phyloP scores from a whole-genome alignment of 2,329 filamentous ascomycete genomes.

The Penicillium palitans region DNA sequence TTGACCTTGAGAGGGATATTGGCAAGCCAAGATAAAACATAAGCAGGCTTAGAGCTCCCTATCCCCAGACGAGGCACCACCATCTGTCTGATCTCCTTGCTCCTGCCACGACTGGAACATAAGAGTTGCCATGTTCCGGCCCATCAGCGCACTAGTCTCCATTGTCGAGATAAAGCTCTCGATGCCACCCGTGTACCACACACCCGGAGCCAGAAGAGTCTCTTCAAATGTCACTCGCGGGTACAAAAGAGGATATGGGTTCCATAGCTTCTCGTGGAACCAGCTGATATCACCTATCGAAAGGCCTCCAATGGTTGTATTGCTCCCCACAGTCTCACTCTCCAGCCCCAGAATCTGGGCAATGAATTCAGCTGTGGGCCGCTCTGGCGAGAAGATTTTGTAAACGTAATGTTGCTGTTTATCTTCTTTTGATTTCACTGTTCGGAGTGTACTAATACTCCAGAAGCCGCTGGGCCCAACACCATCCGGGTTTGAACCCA shows the following conservation, averaged over 20 bases:
- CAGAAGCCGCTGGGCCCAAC: slow-evolving; percentile 79
- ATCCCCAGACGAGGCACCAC: not conserved
- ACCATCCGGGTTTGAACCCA: slow-evolving; percentile 48
- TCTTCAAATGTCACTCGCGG: slow-evolving; percentile 88
- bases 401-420: slow-evolving; percentile 57
- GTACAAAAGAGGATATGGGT: slow-evolving; percentile 82
- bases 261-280: slow-evolving; percentile 75
- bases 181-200: slow-evolving; percentile 67
- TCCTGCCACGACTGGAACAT: slow-evolving; percentile 54
- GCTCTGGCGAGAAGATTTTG: slow-evolving; percentile 64
- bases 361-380: slow-evolving; percentile 51
- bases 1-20: too few species aligned
- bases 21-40: not conserved
- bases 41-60: not conserved
- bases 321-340: slow-evolving; percentile 17
- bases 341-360: slow-evolving; percentile 50
- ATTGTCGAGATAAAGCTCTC: slow-evolving; percentile 96
- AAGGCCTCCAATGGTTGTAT: slow-evolving; percentile 37
- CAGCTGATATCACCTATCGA: slow-evolving; percentile 62
- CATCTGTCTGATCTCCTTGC: slow-evolving; percentile 4
- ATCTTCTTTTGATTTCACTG: slow-evolving; percentile 25
- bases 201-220: slow-evolving; percentile 57
- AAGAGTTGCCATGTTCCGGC: slow-evolving; percentile 60
- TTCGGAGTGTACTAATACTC: slow-evolving; percentile 74
- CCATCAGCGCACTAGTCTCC: slow-evolving; percentile 93